Base-by-base conservation (phyloP, 2,329 filamentous ascomycete species). In the Talaromyces sp. region DNA sequence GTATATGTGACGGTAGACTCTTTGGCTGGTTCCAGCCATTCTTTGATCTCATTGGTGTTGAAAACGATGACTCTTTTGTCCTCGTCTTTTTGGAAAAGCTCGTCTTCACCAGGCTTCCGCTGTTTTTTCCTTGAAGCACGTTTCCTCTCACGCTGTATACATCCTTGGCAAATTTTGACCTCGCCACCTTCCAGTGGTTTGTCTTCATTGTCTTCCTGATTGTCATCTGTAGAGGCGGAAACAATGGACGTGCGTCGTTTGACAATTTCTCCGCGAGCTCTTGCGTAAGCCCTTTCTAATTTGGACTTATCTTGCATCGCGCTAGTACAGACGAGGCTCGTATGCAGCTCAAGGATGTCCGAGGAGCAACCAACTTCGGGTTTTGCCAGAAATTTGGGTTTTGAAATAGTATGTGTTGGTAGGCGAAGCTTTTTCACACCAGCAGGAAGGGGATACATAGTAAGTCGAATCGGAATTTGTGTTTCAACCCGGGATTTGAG, bases 401-500 rank as follows among this genome's bases (percentile, higher is more conserved):
- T 98, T 22, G 93, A 95, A 63, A 99, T 95, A 0, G 92, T 96
- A 74, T 97, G 89, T 3, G 90, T 88, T 4, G 94, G 95, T 16
- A 99, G 85, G 73, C 96, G 93, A 60, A 98, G 81, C 74, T 90
- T 92, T 68, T 89, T 91, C 65, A 93, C 87, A 11, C 90, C 90
- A 0, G 84, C 80, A 1, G 93, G 93, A 56, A 96, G 81, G 22
- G 90, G 88, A 65, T 88, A 89, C 45, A 98, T 79, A 0, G 89
- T 90, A 77, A 98, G 84, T 72, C 89, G 89, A 70, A 97, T 92
- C 9, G 91, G 91, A 70, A 98, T 97, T 75, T 98, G 95, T 0
- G 95, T 98, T 80, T 99, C 95, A 19, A 98, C 95, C 24, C 95
- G 89, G 16, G 93, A 97, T 78, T 97, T 98, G 64, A 87, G 75